A percentile compares a stretch with the other conserved stretches of the same genome.
Evolutionary conservation across 176 grass and related monocot species (phyloP).

Genomic region (Poa annua): DNA sequence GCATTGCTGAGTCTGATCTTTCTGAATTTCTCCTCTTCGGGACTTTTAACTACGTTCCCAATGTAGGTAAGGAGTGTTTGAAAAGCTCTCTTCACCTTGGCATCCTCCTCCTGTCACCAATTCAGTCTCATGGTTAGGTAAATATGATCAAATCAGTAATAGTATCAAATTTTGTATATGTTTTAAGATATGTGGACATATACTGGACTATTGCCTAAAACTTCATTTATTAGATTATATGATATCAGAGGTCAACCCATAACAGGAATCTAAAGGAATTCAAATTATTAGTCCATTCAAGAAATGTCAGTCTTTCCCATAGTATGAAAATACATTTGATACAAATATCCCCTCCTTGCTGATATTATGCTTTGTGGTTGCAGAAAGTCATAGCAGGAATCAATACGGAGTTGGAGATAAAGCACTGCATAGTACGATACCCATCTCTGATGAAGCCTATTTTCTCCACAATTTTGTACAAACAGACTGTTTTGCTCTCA

Average conservation of each 20-base stretch:
- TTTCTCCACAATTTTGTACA: slow-evolving; percentile 7
- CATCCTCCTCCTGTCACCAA: slow-evolving; percentile 70
- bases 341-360: not conserved
- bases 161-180: not conserved
- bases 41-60: slow-evolving; percentile 80
- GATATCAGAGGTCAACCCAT: not conserved
- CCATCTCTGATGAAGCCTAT: not conserved
- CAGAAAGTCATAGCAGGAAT: not conserved
- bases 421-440: not conserved
- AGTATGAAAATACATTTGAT: not conserved
- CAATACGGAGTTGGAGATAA: too few species aligned
- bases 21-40: slow-evolving; percentile 92
- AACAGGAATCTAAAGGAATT: not conserved
- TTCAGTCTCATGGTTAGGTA: not conserved
- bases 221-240: not conserved
- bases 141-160: not conserved
- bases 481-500: not conserved
- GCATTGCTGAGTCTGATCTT: slow-evolving; percentile 87
- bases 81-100: slow-evolving; percentile 89
- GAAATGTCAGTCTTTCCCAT: not conserved
- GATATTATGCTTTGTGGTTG: not conserved
- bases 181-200: not conserved
- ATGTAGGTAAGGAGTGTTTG: slow-evolving; percentile 89
- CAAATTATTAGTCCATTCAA: not conserved
- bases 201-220: not conserved